These are phyloP conservation scores for Arthrobotrys conoides DNA, from an alignment of 2,329 filamentous ascomycete genomes.

Conservation along the genomic window DNA sequence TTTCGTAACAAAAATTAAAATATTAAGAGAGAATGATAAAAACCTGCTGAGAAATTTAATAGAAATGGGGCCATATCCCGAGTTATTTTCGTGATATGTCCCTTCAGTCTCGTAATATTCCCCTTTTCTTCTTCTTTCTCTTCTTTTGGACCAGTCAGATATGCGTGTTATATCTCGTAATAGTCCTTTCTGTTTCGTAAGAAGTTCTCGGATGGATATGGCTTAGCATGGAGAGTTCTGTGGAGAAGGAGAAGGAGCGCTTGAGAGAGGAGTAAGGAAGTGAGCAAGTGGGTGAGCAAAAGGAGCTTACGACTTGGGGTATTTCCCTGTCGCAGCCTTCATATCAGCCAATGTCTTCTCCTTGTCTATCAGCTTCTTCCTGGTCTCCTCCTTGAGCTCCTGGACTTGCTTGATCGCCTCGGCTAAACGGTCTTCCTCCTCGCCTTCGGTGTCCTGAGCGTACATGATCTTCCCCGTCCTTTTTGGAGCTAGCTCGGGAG, in stretches of 20 bases:
- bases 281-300: neutral
- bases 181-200: neutral
- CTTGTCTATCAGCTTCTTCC: constrained; percentile 63
- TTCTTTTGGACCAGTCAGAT: neutral
- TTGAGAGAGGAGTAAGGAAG: no score
- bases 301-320: constrained; percentile 33
- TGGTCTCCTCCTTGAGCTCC: constrained; percentile 63
- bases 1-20: constrained; percentile 26
- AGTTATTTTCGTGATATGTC: constrained; percentile 34
- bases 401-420: constrained; percentile 64
- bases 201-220: neutral
- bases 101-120: constrained; percentile 5
- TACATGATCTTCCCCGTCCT: constrained; percentile 62
- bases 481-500: constrained; percentile 59
- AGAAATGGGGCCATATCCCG: constrained; percentile 19
- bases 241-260: neutral
- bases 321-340: constrained; percentile 61
- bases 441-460: constrained; percentile 63
- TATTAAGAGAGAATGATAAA: neutral
- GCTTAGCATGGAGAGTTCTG: neutral
- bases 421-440: constrained; percentile 64
- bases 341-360: constrained; percentile 64
- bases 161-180: neutral
- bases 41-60: constrained; percentile 10
- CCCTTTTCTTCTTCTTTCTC: neutral